Evolutionary conservation across 108 stramenopile species (phyloP).

Genomic region (Aurantiochytrium sp.): DNA sequence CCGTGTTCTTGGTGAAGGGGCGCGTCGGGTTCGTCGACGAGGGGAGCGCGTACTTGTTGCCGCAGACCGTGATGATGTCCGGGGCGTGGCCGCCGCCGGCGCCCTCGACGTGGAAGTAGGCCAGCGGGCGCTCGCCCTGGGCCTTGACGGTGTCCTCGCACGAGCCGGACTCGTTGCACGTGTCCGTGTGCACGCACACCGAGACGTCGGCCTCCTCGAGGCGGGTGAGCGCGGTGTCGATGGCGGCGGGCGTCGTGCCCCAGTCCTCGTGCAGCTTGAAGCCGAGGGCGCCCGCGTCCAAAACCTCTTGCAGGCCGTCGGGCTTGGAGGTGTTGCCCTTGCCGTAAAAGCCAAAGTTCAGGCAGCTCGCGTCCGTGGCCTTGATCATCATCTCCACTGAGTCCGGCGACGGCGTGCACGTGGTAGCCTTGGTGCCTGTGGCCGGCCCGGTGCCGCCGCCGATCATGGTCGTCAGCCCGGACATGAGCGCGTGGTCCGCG

Average conservation of each 20-base stretch:
- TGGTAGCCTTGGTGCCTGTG: slow-evolving; percentile 87
- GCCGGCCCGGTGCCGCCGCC: slow-evolving; percentile 92
- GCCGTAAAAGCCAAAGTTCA: slow-evolving; percentile 94
- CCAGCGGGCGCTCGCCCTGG: slow-evolving; percentile 89
- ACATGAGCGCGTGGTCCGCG: slow-evolving; percentile 83
- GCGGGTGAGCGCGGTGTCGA: slow-evolving; percentile 81
- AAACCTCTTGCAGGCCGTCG: slow-evolving; percentile 47
- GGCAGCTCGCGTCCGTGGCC: slow-evolving; percentile 77
- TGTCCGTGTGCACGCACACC: slow-evolving; percentile 97
- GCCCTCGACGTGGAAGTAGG: slow-evolving; percentile 87
- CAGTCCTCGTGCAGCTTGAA: slow-evolving; percentile 98
- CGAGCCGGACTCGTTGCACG: slow-evolving; percentile 90
- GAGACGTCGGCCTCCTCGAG: slow-evolving; percentile 82
- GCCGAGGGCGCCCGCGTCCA: slow-evolving; percentile 80
- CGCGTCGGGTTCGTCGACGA: slow-evolving; percentile 93
- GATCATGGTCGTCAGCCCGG: slow-evolving; percentile 88
- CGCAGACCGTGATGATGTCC: slow-evolving; percentile 93
- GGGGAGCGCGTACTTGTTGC: slow-evolving; percentile 80
- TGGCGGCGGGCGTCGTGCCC: slow-evolving; percentile 93
- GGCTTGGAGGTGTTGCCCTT: slow-evolving; percentile 88
- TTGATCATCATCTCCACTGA: slow-evolving; percentile 92
- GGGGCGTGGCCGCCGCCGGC: slow-evolving; percentile 94
- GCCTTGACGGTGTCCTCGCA: slow-evolving; percentile 86
- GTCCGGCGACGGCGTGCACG: slow-evolving; percentile 85
- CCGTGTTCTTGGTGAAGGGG: slow-evolving; percentile 90